Percentiles rank a stretch among this genome's conserved stretches.
Conservation (phyloP, 805 yeast species). For the Hanseniaspora nectarophila region DNA sequence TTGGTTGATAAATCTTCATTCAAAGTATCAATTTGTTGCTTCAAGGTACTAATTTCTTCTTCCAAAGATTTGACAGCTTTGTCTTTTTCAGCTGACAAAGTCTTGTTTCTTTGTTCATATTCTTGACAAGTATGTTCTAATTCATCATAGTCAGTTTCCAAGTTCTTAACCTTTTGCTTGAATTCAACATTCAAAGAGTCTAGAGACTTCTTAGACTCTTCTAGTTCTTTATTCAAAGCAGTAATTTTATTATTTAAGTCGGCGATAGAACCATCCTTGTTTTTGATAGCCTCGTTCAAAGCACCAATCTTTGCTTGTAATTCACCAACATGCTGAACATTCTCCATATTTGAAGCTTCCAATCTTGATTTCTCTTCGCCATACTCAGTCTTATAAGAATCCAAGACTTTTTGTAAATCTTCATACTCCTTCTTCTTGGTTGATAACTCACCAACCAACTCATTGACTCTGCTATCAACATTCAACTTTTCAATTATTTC, state of each 20-base stretch:
- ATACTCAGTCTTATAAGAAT: not conserved
- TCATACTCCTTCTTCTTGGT: constrained; percentile 8
- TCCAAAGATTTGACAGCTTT: constrained; percentile 42
- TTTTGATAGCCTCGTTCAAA: not conserved
- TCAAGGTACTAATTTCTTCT: constrained; percentile 5
- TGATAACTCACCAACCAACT: constrained; percentile 9
- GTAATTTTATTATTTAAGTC: not conserved
- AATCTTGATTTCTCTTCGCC: not conserved
- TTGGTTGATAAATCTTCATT: not conserved
- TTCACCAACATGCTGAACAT: not conserved
- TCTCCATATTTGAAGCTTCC: not conserved
- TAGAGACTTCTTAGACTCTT: constrained; percentile 20
- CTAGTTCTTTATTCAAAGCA: constrained; percentile 22
- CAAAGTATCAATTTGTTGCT: not conserved
- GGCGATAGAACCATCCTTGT: not conserved
- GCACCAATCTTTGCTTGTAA: not conserved
- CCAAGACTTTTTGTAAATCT: not conserved
- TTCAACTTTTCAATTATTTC: constrained; percentile 17
- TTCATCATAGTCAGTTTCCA: constrained; percentile 17
- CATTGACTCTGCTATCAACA: constrained; percentile 3
- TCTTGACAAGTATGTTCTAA: constrained; percentile 30
- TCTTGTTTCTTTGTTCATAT: constrained; percentile 26
- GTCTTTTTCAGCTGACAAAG: constrained; percentile 35
- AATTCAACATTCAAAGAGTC: constrained; percentile 17
- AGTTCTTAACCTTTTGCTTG: constrained; percentile 15